Conservation (phyloP, 129 eudicot genomes). For the Escallonia herrerae region DNA sequence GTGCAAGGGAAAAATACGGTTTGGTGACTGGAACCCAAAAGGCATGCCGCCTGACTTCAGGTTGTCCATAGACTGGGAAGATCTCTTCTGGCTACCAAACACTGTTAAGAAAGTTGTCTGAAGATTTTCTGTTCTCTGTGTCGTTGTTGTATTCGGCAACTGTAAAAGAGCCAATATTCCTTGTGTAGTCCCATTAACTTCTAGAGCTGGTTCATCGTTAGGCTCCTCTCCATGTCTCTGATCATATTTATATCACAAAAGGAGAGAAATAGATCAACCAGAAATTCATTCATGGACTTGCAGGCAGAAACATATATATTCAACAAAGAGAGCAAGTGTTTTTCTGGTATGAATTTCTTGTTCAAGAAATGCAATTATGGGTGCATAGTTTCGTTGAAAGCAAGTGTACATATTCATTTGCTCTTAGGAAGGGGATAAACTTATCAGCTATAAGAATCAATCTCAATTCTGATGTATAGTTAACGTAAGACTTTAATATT, state of each 20-base stretch:
- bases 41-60: slow-evolving; percentile 52
- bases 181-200: slow-evolving; percentile 60
- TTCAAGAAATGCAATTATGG: no score
- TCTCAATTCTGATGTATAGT: no score
- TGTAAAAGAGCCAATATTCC: slow-evolving; percentile 41
- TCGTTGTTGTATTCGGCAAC: slow-evolving; percentile 35
- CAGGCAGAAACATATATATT: no score
- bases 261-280: no score
- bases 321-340: no score
- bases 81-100: slow-evolving; percentile 71
- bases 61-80: slow-evolving; percentile 49
- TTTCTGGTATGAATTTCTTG: no score
- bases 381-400: no score
- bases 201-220: slow-evolving; percentile 43
- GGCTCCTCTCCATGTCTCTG: slow-evolving; percentile 66
- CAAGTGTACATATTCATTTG: no score
- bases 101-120: slow-evolving; percentile 41
- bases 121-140: background rate
- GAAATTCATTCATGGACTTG: no score
- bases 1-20: slow-evolving; percentile 28
- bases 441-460: no score
- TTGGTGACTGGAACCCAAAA: slow-evolving; percentile 59
- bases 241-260: background rate
- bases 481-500: no score
- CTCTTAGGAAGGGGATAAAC: no score